phyloP scores from a whole-genome alignment of 441 rosid species.

The Sinapis alba region DNA sequence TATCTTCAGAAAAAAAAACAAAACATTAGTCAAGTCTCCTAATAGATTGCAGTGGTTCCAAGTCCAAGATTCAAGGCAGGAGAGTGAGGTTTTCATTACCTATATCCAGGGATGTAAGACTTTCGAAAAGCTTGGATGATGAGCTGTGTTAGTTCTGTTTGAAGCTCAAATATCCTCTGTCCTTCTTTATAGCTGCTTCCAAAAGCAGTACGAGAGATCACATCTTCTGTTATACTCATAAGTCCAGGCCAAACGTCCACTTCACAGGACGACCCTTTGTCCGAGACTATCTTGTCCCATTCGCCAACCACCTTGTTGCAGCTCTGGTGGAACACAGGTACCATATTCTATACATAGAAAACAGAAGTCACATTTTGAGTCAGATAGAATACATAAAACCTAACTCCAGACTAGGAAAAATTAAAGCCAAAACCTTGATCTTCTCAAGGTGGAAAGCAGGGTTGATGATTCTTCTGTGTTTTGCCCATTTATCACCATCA shows the following conservation, averaged over 20 bases:
- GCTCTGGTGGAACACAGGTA: constrained; percentile 4
- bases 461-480: constrained; percentile 1
- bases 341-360: neutral
- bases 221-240: constrained; percentile 6
- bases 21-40: neutral
- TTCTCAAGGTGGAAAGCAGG: constrained; percentile 4
- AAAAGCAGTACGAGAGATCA: constrained; percentile 11
- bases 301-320: neutral
- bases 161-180: constrained; percentile 3
- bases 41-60: neutral
- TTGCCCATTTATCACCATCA: constrained; percentile 3
- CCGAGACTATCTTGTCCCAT: neutral
- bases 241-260: constrained; percentile 5
- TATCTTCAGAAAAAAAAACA: neutral
- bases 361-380: neutral
- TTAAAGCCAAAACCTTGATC: neutral
- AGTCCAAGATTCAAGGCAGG: neutral
- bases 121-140: neutral
- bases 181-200: neutral
- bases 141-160: constrained; percentile 5
- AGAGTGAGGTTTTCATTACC: neutral
- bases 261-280: neutral
- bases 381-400: neutral
- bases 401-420: neutral
- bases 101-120: neutral